Evolutionary conservation across 2,329 filamentous ascomycete species (phyloP).

Genomic region (Nemania sp.): DNA sequence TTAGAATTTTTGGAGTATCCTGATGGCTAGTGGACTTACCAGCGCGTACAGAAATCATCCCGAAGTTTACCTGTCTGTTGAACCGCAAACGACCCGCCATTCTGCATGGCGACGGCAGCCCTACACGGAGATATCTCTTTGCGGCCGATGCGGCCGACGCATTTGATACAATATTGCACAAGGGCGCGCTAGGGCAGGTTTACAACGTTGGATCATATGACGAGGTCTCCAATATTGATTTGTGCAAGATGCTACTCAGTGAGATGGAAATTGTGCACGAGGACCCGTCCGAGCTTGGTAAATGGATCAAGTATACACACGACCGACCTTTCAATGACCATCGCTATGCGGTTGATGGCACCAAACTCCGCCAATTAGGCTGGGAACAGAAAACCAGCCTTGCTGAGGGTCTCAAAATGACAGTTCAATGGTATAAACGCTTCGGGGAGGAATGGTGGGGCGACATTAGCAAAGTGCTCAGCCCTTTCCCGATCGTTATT

Average conservation of each 20-base stretch:
- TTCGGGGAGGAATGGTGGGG: conserved; percentile 74
- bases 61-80: conserved; percentile 76
- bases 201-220: conserved; percentile 83
- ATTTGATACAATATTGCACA: conserved; percentile 82
- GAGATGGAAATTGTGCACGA: conserved; percentile 61
- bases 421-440: conserved; percentile 70
- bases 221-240: conserved; percentile 73
- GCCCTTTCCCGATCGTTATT: conserved; percentile 66
- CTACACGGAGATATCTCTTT: conserved; percentile 75
- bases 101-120: conserved; percentile 75
- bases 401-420: conserved; percentile 63
- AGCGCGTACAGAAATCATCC: conserved; percentile 70
- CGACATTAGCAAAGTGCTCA: conserved; percentile 69
- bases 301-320: conserved; percentile 73
- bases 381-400: conserved; percentile 71
- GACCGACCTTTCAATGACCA: conserved; percentile 80
- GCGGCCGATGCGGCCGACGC: conserved; percentile 80
- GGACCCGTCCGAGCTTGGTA: conserved; percentile 56
- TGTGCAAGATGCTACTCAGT: conserved; percentile 67
- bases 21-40: conserved; percentile 6
- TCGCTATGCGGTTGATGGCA: conserved; percentile 71
- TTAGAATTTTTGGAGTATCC: not conserved
- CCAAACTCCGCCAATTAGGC: conserved; percentile 67
- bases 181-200: conserved; percentile 71
- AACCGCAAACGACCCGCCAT: conserved; percentile 68